Evolutionary conservation across 345 rosid genomes (phyloP).

Genomic region (Euphorbia peplus): DNA sequence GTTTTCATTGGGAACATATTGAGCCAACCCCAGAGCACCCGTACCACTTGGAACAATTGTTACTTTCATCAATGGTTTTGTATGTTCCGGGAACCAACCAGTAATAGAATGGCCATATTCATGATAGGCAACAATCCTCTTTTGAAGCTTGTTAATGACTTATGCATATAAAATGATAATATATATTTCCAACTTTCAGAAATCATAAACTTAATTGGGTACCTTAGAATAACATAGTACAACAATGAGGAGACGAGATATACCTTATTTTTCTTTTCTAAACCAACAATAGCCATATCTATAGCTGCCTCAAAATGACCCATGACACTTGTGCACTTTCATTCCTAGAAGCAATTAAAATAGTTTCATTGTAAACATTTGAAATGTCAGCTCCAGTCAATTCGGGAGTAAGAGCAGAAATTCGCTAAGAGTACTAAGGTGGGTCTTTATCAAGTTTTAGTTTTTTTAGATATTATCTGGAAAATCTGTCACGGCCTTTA

Average conservation of each 20-base stretch:
- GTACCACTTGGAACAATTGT: conserved; percentile 98
- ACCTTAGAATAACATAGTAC: not conserved
- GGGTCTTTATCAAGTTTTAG: conserved; percentile 82
- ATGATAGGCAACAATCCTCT: conserved; percentile 89
- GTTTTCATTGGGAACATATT: conserved; percentile 92
- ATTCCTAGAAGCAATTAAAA: conserved; percentile 79
- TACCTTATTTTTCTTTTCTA: conserved; percentile 96
- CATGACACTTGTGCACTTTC: conserved; percentile 60
- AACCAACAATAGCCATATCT: conserved; percentile 94
- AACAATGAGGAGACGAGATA: conserved; percentile 3
- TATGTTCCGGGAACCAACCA: conserved; percentile 96
- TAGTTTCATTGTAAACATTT: conserved; percentile 92
- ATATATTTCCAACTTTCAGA: not conserved
- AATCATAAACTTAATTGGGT: not conserved
- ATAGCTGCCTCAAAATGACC: conserved; percentile 90
- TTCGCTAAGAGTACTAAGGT: conserved; percentile 71
- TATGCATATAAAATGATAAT: conserved; percentile 11
- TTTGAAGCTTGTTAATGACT: conserved; percentile 90
- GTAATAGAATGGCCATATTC: conserved; percentile 95
- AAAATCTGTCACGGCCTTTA: conserved; percentile 92
- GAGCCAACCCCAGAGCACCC: conserved; percentile 94
- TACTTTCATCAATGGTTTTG: conserved; percentile 93
- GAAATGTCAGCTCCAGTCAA: conserved; percentile 99
- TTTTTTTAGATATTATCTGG: conserved; percentile 69
- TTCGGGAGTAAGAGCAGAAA: conserved; percentile 94